Base-by-base conservation (phyloP, 1,284 basidiomycete genomes). In the Cutaneotrichosporon spelunceum region DNA sequence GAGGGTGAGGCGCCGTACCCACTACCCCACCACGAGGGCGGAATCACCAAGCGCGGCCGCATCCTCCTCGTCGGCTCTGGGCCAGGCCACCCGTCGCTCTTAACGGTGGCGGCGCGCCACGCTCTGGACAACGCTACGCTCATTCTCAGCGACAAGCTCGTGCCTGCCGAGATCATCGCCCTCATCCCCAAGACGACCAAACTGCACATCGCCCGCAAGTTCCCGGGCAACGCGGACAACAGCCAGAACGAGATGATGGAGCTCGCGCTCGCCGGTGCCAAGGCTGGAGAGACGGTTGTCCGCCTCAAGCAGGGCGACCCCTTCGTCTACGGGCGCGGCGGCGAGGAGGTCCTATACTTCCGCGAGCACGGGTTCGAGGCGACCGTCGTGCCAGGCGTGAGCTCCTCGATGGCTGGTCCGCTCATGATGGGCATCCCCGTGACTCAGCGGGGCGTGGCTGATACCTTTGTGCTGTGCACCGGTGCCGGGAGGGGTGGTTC, bases 291-390 rank as follows among this genome's bases (percentile, higher is more conserved):
- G 70, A 89, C 86, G 3, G 93, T 99, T 33, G 90, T 99, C 24
- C 83, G 95, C 85, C 83, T 99, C 16, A 98, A 99, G 80, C 95
- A 98, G 82, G 95, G 95, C 29, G 95, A 98, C 76, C 95, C 95
- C 1, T 89, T 90, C 30, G 86, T 99, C 0, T 99, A 96, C 73
- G 95, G 92, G 3, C 86, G 95, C 24, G 90, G 90, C 0, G 93
- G 93, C 13, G 95, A 98, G 75, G 95, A 99, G 78, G 86, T 98
- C 1, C 82, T 97, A 21, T 91, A 90, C 76, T 95, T 97, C 84
- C 86, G 92, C 14, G 80, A 85, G 56, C 87, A 87, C 54, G 93
- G 93, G 0, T 89, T 88, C 73, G 88, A 92, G 66, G 85, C 88
- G 1, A 81, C 90, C 48, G 85, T 98, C 60, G 84, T 98, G 3